A percentile compares a stretch with the other conserved stretches of the same genome.
Conservation (phyloP, 2,329 filamentous ascomycete genomes). For the Fusarium sp. region DNA sequence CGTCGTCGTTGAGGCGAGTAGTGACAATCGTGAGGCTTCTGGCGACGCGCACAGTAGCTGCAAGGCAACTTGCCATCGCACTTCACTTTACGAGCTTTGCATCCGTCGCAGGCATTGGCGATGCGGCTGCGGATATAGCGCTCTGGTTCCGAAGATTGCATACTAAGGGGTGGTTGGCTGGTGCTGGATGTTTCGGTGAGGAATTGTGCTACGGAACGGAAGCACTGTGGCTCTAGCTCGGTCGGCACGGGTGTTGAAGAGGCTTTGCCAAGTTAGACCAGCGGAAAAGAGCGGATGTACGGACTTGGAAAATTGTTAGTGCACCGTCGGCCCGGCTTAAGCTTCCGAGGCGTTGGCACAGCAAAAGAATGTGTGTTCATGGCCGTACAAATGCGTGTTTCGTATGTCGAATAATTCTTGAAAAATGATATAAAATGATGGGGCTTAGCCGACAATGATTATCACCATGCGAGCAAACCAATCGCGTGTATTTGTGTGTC, state of each 20-base stretch:
- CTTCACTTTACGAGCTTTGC: conserved; percentile 70
- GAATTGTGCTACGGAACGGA: conserved; percentile 35
- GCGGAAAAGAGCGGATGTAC: conserved; percentile 41
- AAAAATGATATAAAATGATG: too few relatives aligned
- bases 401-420: too few relatives aligned
- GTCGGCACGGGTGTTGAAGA: neutral
- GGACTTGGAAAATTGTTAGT: conserved; percentile 39
- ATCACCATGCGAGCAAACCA: neutral
- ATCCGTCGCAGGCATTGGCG: conserved; percentile 68
- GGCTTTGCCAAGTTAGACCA: neutral
- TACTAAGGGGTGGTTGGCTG: conserved; percentile 1
- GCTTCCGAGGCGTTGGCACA: conserved; percentile 13
- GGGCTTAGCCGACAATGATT: too few relatives aligned
- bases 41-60: conserved; percentile 63
- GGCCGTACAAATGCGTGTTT: too few relatives aligned
- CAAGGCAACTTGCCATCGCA: conserved; percentile 70
- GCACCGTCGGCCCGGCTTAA: conserved; percentile 35
- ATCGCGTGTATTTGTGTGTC: neutral
- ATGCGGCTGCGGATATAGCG: conserved; percentile 61
- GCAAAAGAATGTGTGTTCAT: too few relatives aligned
- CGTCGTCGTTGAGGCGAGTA: conserved; percentile 64
- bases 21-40: conserved; percentile 61
- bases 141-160: conserved; percentile 42
- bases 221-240: conserved; percentile 27
- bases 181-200: conserved; percentile 23